These are phyloP conservation scores for Euclidium syriacum DNA, from an alignment of 345 rosid genomes.

Conservation along the genomic window DNA sequence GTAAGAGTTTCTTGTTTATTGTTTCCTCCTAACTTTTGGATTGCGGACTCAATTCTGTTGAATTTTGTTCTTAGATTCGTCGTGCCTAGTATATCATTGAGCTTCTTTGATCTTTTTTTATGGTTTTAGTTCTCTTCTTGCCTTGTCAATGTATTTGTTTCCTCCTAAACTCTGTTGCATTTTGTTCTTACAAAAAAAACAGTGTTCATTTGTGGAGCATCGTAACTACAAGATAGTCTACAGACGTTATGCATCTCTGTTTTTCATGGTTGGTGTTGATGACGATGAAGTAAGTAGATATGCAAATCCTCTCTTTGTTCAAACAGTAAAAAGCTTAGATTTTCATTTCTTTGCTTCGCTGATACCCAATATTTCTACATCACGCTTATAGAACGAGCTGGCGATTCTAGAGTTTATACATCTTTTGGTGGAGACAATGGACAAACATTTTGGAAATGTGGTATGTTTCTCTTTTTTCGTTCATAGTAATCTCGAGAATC, in stretches of 20 bases:
- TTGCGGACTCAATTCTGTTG: too few relatives aligned
- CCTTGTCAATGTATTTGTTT: too few relatives aligned
- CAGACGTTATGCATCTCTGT: slow-evolving; percentile 88
- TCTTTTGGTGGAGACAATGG: slow-evolving; percentile 95
- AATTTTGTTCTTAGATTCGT: neutral
- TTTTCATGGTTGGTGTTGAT: slow-evolving; percentile 96
- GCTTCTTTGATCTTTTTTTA: neutral
- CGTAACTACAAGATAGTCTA: slow-evolving; percentile 96
- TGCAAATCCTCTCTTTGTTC: neutral
- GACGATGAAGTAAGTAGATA: slow-evolving; percentile 67
- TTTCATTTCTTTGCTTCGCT: neutral
- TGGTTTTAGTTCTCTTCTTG: neutral
- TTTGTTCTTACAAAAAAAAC: slow-evolving; percentile 1
- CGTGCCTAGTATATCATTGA: neutral
- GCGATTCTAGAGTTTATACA: slow-evolving; percentile 95
- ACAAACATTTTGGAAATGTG: slow-evolving; percentile 97
- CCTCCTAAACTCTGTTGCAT: neutral
- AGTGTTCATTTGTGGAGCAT: slow-evolving; percentile 99
- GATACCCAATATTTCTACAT: neutral
- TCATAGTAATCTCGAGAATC: neutral
- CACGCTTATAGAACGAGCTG: slow-evolving; percentile 61
- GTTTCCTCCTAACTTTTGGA: too few relatives aligned
- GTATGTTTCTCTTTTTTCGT: slow-evolving; percentile 42
- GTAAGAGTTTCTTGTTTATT: too few relatives aligned
- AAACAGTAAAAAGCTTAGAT: neutral